Conservation (phyloP, 768 basidiomycete genomes). For the Chiua virens region DNA sequence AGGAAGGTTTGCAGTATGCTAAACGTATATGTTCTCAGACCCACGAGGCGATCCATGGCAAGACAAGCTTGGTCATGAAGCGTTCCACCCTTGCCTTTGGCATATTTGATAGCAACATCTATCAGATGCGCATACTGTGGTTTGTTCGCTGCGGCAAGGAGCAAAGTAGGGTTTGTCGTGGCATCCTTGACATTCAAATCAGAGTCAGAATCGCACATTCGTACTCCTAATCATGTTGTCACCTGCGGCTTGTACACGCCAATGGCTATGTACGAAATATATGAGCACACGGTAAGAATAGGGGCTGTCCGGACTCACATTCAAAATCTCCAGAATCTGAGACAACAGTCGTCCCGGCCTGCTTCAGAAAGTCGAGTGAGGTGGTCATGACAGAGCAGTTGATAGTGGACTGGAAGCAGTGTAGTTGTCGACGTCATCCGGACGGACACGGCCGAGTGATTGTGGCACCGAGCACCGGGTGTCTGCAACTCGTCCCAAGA, state of each 20-base stretch:
- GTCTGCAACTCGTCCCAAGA: no score
- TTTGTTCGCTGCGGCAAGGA: slow-evolving; percentile 89
- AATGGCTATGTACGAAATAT: slow-evolving; percentile 55
- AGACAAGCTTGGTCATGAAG: slow-evolving; percentile 70
- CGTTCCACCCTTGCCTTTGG: slow-evolving; percentile 74
- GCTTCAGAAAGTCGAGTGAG: slow-evolving; percentile 79
- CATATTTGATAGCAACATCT: slow-evolving; percentile 67
- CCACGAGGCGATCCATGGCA: slow-evolving; percentile 83
- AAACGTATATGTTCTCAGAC: slow-evolving; percentile 22
- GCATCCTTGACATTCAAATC: slow-evolving; percentile 60
- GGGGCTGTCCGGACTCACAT: slow-evolving; percentile 38
- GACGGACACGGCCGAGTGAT: no score
- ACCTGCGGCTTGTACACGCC: slow-evolving; percentile 92
- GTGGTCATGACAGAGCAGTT: slow-evolving; percentile 56
- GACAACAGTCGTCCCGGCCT: slow-evolving; percentile 89
- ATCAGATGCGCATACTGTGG: slow-evolving; percentile 78
- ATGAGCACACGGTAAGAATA: slow-evolving; percentile 17
- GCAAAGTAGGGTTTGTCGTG: slow-evolving; percentile 93
- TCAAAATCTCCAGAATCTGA: slow-evolving; percentile 96
- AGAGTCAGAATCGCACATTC: background rate
- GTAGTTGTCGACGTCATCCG: no score
- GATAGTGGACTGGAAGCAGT: background rate
- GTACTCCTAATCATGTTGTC: slow-evolving; percentile 1
- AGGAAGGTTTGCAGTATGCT: background rate
- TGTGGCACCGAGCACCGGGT: no score